A percentile compares a stretch with the other conserved stretches of the same genome.
Evolutionary conservation across 2,329 filamentous ascomycete genomes (phyloP).

Genomic region (Nannizzia gypsea): DNA sequence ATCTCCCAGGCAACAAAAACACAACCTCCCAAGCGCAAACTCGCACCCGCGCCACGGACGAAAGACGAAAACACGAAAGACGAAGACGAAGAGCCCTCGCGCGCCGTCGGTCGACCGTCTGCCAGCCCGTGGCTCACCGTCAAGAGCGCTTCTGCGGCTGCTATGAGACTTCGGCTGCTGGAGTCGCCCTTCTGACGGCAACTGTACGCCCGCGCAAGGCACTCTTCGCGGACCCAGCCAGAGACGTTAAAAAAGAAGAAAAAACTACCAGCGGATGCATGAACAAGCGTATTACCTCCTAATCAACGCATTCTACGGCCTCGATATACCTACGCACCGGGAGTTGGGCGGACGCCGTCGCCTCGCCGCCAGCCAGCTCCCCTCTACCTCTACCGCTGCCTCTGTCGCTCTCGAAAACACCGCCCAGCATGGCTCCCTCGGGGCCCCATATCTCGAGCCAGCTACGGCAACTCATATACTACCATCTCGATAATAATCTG

Average conservation of each 20-base stretch:
- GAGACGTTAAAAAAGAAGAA: no score
- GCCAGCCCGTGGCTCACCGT: neutral
- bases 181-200: neutral
- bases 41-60: neutral
- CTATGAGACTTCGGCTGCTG: neutral
- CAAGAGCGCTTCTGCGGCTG: neutral
- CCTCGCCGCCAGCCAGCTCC: neutral
- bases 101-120: neutral
- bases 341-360: neutral
- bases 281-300: neutral
- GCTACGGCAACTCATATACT: constrained; percentile 55
- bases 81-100: neutral
- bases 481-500: constrained; percentile 78
- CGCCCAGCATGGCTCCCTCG: constrained; percentile 42
- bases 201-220: neutral
- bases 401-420: neutral
- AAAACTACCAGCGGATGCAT: neutral
- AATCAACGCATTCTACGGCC: neutral
- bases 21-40: neutral
- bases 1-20: neutral
- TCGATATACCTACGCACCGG: neutral
- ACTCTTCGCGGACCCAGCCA: no score
- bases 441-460: constrained; percentile 47
- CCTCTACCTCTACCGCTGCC: neutral
- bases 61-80: no score